A percentile compares a stretch with the other conserved stretches of the same genome.
Conservation (phyloP, 108 stramenopile species). For the Skeletonema grethae region DNA sequence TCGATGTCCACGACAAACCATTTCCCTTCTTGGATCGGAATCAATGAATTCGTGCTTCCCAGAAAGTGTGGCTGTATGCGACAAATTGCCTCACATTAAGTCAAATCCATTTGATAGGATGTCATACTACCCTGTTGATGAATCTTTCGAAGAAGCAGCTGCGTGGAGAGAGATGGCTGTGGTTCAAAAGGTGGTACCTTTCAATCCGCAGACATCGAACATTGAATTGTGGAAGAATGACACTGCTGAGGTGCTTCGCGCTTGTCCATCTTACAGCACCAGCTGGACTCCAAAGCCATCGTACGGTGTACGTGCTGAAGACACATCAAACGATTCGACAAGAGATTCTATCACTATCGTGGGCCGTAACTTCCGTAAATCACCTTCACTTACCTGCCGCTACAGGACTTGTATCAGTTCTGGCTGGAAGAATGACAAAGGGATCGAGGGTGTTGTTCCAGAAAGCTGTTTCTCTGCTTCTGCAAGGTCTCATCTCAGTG, state of each 20-base stretch:
- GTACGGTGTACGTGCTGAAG: conserved; percentile 11
- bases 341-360: conserved; percentile 52
- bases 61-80: conserved; percentile 71
- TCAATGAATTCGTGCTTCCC: conserved; percentile 54
- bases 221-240: conserved; percentile 69
- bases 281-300: conserved; percentile 1
- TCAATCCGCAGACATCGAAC: conserved; percentile 49
- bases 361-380: conserved; percentile 79
- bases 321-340: conserved; percentile 1
- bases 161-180: conserved; percentile 64
- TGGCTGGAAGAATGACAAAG: conserved; percentile 12
- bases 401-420: conserved; percentile 38
- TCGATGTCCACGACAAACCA: conserved; percentile 70
- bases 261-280: conserved; percentile 64
- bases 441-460: conserved; percentile 17
- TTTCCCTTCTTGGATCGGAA: conserved; percentile 49
- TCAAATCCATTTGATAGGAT: conserved; percentile 52
- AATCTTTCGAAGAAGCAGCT: conserved; percentile 27
- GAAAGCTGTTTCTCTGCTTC: conserved; percentile 3
- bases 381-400: conserved; percentile 54
- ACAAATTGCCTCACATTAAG: conserved; percentile 51
- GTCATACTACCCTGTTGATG: conserved; percentile 62
- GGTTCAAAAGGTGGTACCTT: conserved; percentile 60
- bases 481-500: conserved; percentile 9
- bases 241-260: conserved; percentile 73